Conservation (phyloP, 495 filamentous ascomycete species). For the Trichocladium uniseriatum region DNA sequence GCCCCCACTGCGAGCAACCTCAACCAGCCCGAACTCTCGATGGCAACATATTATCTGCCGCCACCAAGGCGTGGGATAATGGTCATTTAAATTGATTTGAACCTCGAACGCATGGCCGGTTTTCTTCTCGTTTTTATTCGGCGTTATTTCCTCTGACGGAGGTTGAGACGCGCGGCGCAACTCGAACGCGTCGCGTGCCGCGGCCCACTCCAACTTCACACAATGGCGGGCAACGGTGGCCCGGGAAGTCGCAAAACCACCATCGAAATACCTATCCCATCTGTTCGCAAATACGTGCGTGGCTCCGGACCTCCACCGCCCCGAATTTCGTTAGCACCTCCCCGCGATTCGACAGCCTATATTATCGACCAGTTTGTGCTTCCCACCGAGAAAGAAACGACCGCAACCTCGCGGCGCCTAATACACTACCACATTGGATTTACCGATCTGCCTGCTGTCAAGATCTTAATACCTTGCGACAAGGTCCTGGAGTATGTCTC, state of each 20-base stretch:
- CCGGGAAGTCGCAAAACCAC: slow-evolving; percentile 7
- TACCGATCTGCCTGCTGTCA: slow-evolving; percentile 33
- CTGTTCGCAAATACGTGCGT: slow-evolving; percentile 26
- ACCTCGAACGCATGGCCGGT: neutral
- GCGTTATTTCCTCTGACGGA: neutral
- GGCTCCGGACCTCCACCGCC: slow-evolving; percentile 32
- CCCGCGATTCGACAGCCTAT: slow-evolving; percentile 35
- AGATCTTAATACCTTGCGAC: slow-evolving; percentile 28
- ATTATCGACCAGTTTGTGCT: slow-evolving; percentile 37
- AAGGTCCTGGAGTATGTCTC: slow-evolving; percentile 39
- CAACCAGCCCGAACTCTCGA: neutral
- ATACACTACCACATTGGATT: slow-evolving; percentile 38
- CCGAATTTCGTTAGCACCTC: slow-evolving; percentile 28
- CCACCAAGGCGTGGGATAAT: neutral
- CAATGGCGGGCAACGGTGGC: slow-evolving; percentile 7
- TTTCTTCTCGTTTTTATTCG: neutral
- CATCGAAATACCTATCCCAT: slow-evolving; percentile 31
- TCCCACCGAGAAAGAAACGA: slow-evolving; percentile 20
- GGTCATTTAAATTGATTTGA: neutral
- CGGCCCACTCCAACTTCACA: neutral
- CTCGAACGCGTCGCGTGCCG: neutral
- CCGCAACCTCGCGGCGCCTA: slow-evolving; percentile 19
- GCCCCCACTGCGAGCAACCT: too few species aligned
- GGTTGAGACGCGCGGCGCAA: neutral
- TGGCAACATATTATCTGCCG: neutral